Conservation (phyloP, 73 alveolate genomes). For the Tetrahymena borealis region DNA sequence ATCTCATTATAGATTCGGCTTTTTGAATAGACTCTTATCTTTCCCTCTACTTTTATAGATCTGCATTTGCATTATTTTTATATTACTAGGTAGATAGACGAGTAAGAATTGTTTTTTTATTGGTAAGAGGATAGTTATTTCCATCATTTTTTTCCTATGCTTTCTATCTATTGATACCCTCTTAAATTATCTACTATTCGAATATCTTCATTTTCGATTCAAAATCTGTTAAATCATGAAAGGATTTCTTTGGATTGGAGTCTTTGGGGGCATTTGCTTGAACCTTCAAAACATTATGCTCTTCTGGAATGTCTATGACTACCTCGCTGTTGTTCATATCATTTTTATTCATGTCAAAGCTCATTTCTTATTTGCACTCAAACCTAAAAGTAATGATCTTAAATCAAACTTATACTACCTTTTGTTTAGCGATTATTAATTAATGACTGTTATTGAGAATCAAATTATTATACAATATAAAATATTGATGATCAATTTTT, state of each 20-base stretch:
- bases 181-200: neutral
- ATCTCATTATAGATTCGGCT: neutral
- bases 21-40: neutral
- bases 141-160: neutral
- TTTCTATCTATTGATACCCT: neutral
- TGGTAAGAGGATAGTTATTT: neutral
- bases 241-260: neutral
- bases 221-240: neutral
- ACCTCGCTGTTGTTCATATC: neutral
- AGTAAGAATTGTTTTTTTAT: neutral
- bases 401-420: too few relatives aligned
- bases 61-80: neutral
- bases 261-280: neutral
- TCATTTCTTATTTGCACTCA: too few relatives aligned
- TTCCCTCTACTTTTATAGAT: neutral
- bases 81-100: neutral
- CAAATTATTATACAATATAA: too few relatives aligned
- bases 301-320: neutral
- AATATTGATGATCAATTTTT: too few relatives aligned
- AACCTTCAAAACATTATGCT: neutral
- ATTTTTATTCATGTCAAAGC: neutral
- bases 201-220: neutral
- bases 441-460: too few relatives aligned
- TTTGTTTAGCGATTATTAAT: too few relatives aligned
- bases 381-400: too few relatives aligned